A percentile compares a stretch with the other conserved stretches of the same genome.
Evolutionary conservation across 2,329 filamentous ascomycete species (phyloP).

Genomic region (Dichotomopilus funicola): DNA sequence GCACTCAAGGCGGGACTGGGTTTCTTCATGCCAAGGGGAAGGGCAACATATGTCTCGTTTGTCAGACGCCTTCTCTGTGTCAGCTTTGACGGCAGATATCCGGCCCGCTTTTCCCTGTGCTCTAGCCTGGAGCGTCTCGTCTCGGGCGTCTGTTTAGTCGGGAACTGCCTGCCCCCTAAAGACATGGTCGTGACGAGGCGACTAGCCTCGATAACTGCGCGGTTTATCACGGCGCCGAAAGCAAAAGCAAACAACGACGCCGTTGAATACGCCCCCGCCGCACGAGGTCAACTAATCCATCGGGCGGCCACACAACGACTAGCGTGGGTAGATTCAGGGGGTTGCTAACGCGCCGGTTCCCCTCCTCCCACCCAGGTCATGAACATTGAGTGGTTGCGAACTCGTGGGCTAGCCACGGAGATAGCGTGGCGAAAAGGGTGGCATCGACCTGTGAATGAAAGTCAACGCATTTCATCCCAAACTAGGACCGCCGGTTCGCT

Average conservation of each 20-base stretch:
- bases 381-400: too few species aligned
- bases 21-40: background rate
- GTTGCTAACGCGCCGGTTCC: too few species aligned
- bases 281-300: too few species aligned
- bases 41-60: constrained; percentile 9
- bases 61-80: background rate
- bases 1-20: constrained; percentile 8
- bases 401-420: too few species aligned
- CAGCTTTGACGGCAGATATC: background rate
- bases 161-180: too few species aligned
- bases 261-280: background rate
- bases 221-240: background rate
- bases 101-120: background rate
- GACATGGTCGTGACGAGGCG: background rate
- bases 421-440: too few species aligned
- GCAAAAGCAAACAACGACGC: background rate
- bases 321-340: too few species aligned
- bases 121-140: background rate
- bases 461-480: too few species aligned
- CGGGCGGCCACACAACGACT: too few species aligned
- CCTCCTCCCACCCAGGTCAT: too few species aligned
- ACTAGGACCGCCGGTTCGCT: background rate
- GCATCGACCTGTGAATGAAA: too few species aligned
- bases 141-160: too few species aligned
- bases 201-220: background rate